Conservation (phyloP, 139 green algal genomes). For the Chlorella sp. region DNA sequence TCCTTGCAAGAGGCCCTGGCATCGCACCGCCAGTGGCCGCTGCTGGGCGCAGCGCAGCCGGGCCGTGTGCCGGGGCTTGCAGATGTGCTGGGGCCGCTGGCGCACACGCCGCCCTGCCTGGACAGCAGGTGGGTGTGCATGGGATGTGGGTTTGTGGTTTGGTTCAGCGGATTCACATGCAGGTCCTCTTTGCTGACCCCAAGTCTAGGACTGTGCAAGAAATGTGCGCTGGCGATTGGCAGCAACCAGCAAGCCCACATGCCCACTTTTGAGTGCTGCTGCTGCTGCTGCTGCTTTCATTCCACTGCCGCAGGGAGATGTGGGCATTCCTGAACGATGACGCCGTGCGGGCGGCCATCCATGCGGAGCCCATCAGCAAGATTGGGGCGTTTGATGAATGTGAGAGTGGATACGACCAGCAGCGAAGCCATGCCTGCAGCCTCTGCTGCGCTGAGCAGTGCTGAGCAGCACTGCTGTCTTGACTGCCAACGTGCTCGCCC, state of each 20-base stretch:
- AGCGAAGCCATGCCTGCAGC: no score
- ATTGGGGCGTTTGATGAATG: constrained; percentile 43
- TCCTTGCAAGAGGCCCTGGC: background rate
- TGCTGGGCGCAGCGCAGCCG: constrained; percentile 43
- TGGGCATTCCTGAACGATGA: constrained; percentile 37
- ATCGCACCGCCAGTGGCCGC: constrained; percentile 50
- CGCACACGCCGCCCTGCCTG: constrained; percentile 64
- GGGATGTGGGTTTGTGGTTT: background rate
- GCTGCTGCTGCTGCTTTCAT: no score
- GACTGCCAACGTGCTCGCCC: no score
- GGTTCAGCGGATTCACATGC: background rate
- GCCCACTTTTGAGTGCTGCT: no score
- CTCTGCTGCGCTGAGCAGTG: no score
- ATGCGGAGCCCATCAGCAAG: constrained; percentile 34
- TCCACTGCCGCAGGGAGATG: constrained; percentile 29
- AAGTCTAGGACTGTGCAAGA: no score
- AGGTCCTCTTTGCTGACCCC: no score
- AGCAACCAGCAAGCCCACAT: no score
- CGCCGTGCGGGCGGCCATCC: constrained; percentile 28
- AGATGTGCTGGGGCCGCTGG: constrained; percentile 47
- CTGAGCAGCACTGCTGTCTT: background rate
- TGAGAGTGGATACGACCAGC: no score
- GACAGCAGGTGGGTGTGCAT: constrained; percentile 40
- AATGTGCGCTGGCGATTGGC: no score
- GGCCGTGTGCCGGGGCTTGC: constrained; percentile 58